Evolutionary conservation across 2,329 filamentous ascomycete species (phyloP).

Genomic region (Diaporthe citri): DNA sequence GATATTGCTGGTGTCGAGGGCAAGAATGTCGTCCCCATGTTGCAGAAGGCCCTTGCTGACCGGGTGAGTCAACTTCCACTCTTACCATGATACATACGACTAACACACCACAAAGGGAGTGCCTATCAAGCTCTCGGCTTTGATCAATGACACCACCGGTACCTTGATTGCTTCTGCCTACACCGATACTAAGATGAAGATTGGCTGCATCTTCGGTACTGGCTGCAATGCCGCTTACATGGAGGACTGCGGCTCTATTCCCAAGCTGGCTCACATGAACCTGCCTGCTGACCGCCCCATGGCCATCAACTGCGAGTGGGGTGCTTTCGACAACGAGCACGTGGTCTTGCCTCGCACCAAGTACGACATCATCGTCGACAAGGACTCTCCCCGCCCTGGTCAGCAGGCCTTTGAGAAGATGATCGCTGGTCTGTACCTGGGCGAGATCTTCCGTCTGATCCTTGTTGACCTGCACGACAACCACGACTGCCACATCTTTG

Average conservation of each 20-base stretch:
- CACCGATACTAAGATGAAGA: slow-evolving; percentile 92
- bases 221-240: slow-evolving; percentile 99
- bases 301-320: slow-evolving; percentile 98
- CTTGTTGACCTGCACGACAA: slow-evolving; percentile 88
- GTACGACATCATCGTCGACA: slow-evolving; percentile 90
- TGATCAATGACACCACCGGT: slow-evolving; percentile 98
- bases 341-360: slow-evolving; percentile 85
- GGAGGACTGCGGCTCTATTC: slow-evolving; percentile 90
- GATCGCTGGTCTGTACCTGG: slow-evolving; percentile 94
- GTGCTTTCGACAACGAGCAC: slow-evolving; percentile 95
- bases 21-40: slow-evolving; percentile 88
- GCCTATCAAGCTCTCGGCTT: slow-evolving; percentile 90
- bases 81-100: slow-evolving; percentile 39
- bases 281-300: slow-evolving; percentile 86
- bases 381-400: slow-evolving; percentile 90
- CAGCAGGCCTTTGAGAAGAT: slow-evolving; percentile 99
- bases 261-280: slow-evolving; percentile 93
- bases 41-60: slow-evolving; percentile 81
- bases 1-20: slow-evolving; percentile 94
- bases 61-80: slow-evolving; percentile 60
- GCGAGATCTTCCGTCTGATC: slow-evolving; percentile 92
- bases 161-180: slow-evolving; percentile 97
- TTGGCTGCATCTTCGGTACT: slow-evolving; percentile 98
- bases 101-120: slow-evolving; percentile 71
- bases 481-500: slow-evolving; percentile 81